Conservation (phyloP, 164 flowering plant species). For the Houttuynia cordata region DNA sequence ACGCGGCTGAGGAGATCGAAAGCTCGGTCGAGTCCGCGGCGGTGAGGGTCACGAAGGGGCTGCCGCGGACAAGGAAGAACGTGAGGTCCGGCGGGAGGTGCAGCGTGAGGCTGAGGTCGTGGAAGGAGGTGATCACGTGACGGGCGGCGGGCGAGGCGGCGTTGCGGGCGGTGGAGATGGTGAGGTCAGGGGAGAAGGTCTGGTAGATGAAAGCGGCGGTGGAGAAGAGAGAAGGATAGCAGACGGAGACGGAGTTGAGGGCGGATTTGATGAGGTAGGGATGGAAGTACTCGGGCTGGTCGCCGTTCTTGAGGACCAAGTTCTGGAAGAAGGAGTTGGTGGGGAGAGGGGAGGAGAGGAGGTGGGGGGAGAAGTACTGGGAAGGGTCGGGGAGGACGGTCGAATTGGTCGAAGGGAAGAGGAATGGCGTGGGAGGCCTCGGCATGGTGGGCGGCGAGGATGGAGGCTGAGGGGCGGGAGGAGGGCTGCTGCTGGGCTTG, state of each 20-base stretch:
- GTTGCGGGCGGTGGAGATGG: slow-evolving; percentile 30
- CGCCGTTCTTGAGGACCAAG: slow-evolving; percentile 73
- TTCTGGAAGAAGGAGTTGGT: slow-evolving; percentile 95
- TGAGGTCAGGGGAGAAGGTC: slow-evolving; percentile 45
- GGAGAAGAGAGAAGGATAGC: slow-evolving; percentile 54
- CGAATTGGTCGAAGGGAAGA: slow-evolving; percentile 52
- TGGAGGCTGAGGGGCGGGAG: slow-evolving; percentile 8
- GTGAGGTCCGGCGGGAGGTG: slow-evolving; percentile 45
- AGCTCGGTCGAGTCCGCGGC: slow-evolving; percentile 25
- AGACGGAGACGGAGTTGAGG: slow-evolving; percentile 46
- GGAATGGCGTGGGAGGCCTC: slow-evolving; percentile 20
- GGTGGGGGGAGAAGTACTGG: slow-evolving; percentile 52
- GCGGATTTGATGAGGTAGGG: slow-evolving; percentile 80
- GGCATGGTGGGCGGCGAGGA: neutral
- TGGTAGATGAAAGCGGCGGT: slow-evolving; percentile 51
- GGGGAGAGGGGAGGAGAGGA: slow-evolving; percentile 77
- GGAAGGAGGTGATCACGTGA: slow-evolving; percentile 42
- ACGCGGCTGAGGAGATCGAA: slow-evolving; percentile 53
- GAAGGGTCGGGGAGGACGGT: slow-evolving; percentile 85
- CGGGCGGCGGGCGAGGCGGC: slow-evolving; percentile 4
- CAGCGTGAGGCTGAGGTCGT: slow-evolving; percentile 69
- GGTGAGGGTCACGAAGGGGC: slow-evolving; percentile 58
- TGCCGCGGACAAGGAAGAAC: slow-evolving; percentile 81
- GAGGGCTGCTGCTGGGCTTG: too few species aligned
- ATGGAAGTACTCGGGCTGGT: slow-evolving; percentile 84